A percentile compares a stretch with the other conserved stretches of the same genome.
phyloP scores from a whole-genome alignment of 225 moss, liverwort and hornwort species.

The Ulota crispa region DNA sequence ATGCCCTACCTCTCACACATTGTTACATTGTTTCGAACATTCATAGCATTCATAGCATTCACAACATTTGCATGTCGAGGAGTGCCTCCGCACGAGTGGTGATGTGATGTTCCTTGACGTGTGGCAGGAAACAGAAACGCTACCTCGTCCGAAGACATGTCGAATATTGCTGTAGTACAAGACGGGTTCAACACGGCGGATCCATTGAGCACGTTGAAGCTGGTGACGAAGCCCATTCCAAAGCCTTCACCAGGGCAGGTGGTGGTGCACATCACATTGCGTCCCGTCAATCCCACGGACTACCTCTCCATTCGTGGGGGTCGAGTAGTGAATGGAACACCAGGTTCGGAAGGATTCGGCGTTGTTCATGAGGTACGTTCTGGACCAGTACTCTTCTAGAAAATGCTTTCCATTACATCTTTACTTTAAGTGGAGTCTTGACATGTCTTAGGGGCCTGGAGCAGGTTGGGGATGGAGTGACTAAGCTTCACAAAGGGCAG shows the following conservation, averaged over 20 bases:
- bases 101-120: neutral
- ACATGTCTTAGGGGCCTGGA: neutral
- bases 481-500: slow-evolving; percentile 35
- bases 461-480: slow-evolving; percentile 45
- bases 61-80: neutral
- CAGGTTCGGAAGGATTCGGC: slow-evolving; percentile 44
- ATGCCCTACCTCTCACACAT: neutral
- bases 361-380: slow-evolving; percentile 34
- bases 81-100: neutral
- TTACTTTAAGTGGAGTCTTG: neutral
- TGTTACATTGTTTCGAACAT: no score
- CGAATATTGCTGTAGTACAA: slow-evolving; percentile 31
- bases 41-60: no score
- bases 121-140: slow-evolving; percentile 1
- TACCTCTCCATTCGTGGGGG: slow-evolving; percentile 25
- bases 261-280: slow-evolving; percentile 39
- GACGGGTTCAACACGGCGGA: slow-evolving; percentile 26
- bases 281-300: slow-evolving; percentile 43
- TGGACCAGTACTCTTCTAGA: neutral
- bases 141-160: slow-evolving; percentile 11
- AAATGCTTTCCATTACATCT: neutral
- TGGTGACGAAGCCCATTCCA: slow-evolving; percentile 27
- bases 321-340: neutral
- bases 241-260: slow-evolving; percentile 36
- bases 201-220: slow-evolving; percentile 36